A percentile compares a stretch with the other conserved stretches of the same genome.
phyloP scores from a whole-genome alignment of 2,329 filamentous ascomycete species.

The Coniochaeta hoffmannii region DNA sequence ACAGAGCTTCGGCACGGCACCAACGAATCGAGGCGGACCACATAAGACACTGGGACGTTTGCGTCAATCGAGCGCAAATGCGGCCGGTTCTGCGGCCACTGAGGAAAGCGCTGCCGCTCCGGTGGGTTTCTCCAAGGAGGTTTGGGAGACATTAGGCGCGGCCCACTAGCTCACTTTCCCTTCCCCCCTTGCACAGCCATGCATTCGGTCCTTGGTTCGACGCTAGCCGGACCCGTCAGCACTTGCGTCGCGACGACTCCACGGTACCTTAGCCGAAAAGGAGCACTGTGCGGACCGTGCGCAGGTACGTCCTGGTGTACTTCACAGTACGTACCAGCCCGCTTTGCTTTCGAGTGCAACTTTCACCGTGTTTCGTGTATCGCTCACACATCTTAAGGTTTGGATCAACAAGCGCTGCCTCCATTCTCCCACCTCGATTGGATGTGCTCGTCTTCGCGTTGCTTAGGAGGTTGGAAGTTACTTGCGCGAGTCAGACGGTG shows the following conservation, averaged over 20 bases:
- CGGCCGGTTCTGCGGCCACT: slow-evolving; percentile 10
- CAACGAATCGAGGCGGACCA: slow-evolving; percentile 1
- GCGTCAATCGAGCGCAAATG: slow-evolving; percentile 3
- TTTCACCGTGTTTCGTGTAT: not conserved
- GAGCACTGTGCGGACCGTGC: slow-evolving; percentile 1
- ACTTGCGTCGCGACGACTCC: not conserved
- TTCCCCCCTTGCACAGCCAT: not conserved
- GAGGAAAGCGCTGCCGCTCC: slow-evolving; percentile 6
- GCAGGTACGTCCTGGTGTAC: not conserved
- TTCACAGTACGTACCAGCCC: not conserved
- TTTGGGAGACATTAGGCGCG: not conserved
- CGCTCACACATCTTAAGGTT: not conserved
- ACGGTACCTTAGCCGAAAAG: not conserved
- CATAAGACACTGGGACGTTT: slow-evolving; percentile 2
- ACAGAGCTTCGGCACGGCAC: no score
- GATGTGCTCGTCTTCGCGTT: not conserved
- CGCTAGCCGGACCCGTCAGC: not conserved
- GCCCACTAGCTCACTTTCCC: not conserved
- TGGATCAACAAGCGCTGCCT: not conserved
- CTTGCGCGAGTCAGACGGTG: not conserved
- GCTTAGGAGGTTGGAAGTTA: not conserved
- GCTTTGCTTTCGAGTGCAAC: not conserved
- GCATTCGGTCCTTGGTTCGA: not conserved
- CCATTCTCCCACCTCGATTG: not conserved
- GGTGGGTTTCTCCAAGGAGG: not conserved